Percentiles rank a stretch among this genome's conserved stretches.
phyloP scores from a whole-genome alignment of 176 grass and related monocot species.

The Carex pumila region DNA sequence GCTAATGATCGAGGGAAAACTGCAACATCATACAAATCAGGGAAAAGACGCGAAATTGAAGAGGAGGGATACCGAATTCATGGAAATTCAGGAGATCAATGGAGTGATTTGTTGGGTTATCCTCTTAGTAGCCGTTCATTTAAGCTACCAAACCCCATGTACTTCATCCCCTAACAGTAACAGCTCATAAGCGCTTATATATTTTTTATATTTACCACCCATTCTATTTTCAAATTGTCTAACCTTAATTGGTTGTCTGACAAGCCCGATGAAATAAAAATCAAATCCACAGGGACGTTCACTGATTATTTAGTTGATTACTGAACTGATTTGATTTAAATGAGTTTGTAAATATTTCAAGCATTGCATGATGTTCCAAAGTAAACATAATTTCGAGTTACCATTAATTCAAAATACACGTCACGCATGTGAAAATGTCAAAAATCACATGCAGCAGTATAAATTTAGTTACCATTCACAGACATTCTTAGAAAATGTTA shows the following conservation, averaged over 20 bases:
- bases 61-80: conserved; percentile 61
- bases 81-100: conserved; percentile 82
- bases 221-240: neutral
- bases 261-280: too few species aligned
- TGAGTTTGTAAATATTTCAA: conserved; percentile 1
- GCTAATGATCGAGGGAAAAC: conserved; percentile 46
- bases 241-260: neutral
- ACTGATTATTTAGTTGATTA: neutral
- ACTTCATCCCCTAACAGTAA: conserved; percentile 46
- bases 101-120: conserved; percentile 70
- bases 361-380: neutral
- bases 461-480: neutral
- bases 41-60: conserved; percentile 56
- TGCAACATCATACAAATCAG: conserved; percentile 45
- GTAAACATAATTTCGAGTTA: too few species aligned
- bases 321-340: neutral
- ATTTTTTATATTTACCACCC: neutral
- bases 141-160: conserved; percentile 86
- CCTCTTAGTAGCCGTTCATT: conserved; percentile 60
- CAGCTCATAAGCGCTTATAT: conserved; percentile 1
- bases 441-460: neutral
- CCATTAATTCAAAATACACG: too few species aligned
- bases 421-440: too few species aligned
- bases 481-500: neutral
- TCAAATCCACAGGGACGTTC: too few species aligned